Evolutionary conservation across 1,284 basidiomycete species (phyloP).

Genomic region (Ganoderma meredithae): DNA sequence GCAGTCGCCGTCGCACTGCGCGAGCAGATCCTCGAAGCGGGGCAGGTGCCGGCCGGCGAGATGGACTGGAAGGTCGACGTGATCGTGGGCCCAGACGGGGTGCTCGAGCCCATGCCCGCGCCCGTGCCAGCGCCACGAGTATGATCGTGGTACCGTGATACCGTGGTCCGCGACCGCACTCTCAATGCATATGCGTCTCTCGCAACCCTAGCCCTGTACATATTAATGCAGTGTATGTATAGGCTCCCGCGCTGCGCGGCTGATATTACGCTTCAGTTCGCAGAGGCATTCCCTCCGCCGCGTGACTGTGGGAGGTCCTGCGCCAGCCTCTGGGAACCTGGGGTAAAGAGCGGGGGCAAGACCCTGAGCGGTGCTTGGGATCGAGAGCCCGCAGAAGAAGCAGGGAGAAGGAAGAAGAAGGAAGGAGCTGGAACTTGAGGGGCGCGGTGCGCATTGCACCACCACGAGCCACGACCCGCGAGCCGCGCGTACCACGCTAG

Average conservation of each 20-base stretch:
- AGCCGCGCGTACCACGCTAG: neutral
- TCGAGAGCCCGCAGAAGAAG: neutral
- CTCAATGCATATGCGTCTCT: neutral
- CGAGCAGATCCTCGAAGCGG: conserved; percentile 67
- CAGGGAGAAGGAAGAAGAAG: neutral
- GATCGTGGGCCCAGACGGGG: conserved; percentile 63
- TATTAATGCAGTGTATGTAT: neutral
- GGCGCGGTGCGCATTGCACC: neutral
- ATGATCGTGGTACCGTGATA: neutral
- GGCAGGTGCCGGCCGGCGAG: conserved; percentile 60
- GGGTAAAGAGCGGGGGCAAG: neutral
- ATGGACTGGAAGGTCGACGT: conserved; percentile 76
- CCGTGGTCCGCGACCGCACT: neutral
- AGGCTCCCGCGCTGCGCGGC: neutral
- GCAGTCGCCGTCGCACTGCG: conserved; percentile 70
- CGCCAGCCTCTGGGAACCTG: neutral
- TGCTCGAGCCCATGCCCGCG: conserved; percentile 26
- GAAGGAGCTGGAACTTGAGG: neutral
- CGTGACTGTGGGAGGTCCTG: conserved; percentile 1
- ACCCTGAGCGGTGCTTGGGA: neutral
- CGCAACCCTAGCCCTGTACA: neutral
- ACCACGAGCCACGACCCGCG: neutral
- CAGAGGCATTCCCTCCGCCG: neutral
- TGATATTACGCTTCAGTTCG: too few species aligned
- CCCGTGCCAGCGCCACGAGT: conserved; percentile 20